These are phyloP conservation scores for Aspergillus cristatus DNA, from an alignment of 495 filamentous ascomycete species.

Conservation along the genomic window DNA sequence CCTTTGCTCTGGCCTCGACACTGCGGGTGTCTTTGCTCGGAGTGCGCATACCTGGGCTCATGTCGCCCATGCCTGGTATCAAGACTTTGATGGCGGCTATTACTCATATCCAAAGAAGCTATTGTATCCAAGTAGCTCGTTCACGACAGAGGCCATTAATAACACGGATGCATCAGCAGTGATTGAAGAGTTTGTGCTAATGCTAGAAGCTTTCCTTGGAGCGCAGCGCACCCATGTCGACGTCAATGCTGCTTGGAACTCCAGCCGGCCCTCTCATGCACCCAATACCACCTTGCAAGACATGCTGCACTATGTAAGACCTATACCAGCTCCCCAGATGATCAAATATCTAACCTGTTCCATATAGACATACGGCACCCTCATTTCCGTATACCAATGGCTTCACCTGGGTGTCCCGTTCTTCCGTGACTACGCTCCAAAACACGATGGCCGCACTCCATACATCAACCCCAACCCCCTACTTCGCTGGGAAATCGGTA, in stretches of 20 bases:
- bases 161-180: constrained; percentile 18
- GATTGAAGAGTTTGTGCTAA: constrained; percentile 29
- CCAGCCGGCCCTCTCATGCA: constrained; percentile 23
- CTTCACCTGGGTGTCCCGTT: constrained; percentile 39
- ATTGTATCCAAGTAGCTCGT: too few species aligned
- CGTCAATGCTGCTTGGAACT: constrained; percentile 27
- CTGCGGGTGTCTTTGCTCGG: constrained; percentile 39
- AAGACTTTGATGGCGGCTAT: constrained; percentile 22
- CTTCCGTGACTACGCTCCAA: constrained; percentile 42
- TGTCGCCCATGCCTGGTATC: constrained; percentile 37
- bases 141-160: too few species aligned
- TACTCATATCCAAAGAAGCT: constrained; percentile 17
- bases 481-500: constrained; percentile 47
- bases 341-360: too few species aligned
- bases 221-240: constrained; percentile 26
- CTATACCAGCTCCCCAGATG: too few species aligned
- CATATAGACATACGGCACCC: constrained; percentile 31
- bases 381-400: constrained; percentile 45
- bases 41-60: constrained; percentile 37
- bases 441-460: constrained; percentile 36
- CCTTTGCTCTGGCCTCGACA: constrained; percentile 34
- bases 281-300: too few species aligned
- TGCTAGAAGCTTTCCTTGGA: constrained; percentile 30
- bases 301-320: too few species aligned
- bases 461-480: constrained; percentile 49